Conservation (phyloP, 306 rosid species). For the Rubus parviflorus region DNA sequence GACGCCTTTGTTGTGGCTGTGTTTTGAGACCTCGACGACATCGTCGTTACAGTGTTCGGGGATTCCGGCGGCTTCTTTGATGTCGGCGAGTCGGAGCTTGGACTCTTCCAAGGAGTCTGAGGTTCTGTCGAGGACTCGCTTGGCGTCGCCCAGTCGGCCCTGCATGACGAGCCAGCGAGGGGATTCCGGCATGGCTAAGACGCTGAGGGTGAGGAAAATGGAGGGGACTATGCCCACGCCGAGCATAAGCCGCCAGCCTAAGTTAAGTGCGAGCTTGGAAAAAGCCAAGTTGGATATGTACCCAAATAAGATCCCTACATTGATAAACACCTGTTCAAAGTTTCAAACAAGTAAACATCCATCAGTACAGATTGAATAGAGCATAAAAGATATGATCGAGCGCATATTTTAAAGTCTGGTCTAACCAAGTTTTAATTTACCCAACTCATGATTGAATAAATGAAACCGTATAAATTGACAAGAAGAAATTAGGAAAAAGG, state of each 20-base stretch:
- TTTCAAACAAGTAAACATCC: constrained; percentile 14
- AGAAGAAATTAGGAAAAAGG: too few relatives aligned
- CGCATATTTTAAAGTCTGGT: too few relatives aligned
- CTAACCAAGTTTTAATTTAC: too few relatives aligned
- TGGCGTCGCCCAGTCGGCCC: constrained; percentile 75
- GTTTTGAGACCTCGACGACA: constrained; percentile 38
- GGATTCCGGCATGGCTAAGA: constrained; percentile 77
- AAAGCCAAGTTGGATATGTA: constrained; percentile 72
- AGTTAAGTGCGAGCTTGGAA: constrained; percentile 38
- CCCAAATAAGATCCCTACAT: constrained; percentile 58
- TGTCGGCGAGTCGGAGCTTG: constrained; percentile 49
- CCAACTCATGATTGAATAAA: too few relatives aligned
- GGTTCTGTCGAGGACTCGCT: constrained; percentile 54
- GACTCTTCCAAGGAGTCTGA: constrained; percentile 66
- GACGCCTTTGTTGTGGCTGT: constrained; percentile 50
- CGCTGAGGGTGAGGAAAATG: constrained; percentile 38
- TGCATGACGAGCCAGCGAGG: constrained; percentile 86
- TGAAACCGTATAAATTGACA: too few relatives aligned
- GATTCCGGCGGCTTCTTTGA: constrained; percentile 69
- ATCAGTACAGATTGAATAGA: neutral
- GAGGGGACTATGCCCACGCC: constrained; percentile 69
- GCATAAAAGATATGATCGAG: too few relatives aligned
- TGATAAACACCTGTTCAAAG: constrained; percentile 55
- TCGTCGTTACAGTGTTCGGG: constrained; percentile 57
- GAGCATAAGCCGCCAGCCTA: constrained; percentile 85